Conservation (phyloP, 2,329 filamentous ascomycete genomes). For the Neospermospora avenae region DNA sequence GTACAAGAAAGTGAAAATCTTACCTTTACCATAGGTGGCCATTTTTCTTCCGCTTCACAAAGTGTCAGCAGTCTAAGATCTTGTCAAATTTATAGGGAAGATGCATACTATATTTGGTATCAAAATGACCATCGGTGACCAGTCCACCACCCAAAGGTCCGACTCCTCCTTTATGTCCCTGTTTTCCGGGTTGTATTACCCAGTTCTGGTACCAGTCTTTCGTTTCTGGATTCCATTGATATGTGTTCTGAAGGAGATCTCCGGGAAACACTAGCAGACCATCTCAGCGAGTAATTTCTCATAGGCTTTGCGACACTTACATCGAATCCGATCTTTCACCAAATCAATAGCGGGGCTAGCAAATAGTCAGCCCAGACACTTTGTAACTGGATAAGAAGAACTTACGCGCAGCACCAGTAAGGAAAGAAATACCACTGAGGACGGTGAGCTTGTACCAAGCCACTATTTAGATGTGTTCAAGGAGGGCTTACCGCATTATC, state of each 20-base stretch:
- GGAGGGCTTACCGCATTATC: not conserved
- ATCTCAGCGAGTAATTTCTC: not conserved
- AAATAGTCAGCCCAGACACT: no score
- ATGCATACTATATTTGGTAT: not conserved
- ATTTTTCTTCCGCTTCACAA: not conserved
- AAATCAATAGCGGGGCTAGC: not conserved
- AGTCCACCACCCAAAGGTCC: not conserved
- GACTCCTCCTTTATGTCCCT: not conserved
- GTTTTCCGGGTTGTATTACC: not conserved
- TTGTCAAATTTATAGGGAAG: not conserved
- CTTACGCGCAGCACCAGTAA: slow-evolving; percentile 21
- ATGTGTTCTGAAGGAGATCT: not conserved
- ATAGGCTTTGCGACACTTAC: not conserved
- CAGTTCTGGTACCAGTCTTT: slow-evolving; percentile 8
- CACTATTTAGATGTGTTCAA: no score
- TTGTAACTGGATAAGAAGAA: not conserved
- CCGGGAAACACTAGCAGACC: not conserved
- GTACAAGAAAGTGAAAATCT: not conserved
- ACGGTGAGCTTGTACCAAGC: not conserved
- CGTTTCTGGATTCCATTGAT: not conserved
- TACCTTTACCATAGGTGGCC: not conserved
- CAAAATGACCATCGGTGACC: slow-evolving; percentile 1
- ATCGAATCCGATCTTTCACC: not conserved
- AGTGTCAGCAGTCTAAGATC: not conserved
- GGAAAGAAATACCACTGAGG: slow-evolving; percentile 20